Conservation (phyloP, 2,329 filamentous ascomycete species). For the Mollisia scopiformis region DNA sequence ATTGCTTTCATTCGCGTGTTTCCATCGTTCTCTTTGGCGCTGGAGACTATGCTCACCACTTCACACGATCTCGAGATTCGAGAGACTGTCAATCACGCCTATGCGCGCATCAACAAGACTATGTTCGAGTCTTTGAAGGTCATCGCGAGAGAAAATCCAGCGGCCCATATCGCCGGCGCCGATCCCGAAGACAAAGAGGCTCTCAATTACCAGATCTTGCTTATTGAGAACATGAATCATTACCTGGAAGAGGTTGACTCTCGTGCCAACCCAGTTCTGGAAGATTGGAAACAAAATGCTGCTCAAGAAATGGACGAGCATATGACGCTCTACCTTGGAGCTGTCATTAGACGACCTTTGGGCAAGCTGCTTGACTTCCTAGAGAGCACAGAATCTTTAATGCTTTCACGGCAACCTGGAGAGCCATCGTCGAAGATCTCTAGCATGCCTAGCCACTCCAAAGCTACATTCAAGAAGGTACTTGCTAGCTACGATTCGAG, state of each 20-base stretch:
- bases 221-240: conserved; percentile 99
- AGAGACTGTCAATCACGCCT: conserved; percentile 81
- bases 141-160: conserved; percentile 76
- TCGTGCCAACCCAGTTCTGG: conserved; percentile 72
- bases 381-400: conserved; percentile 79
- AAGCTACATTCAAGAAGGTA: conserved; percentile 83
- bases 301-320: conserved; percentile 81
- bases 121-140: conserved; percentile 98
- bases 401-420: conserved; percentile 60
- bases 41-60: conserved; percentile 80
- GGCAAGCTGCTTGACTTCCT: conserved; percentile 91
- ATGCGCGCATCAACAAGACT: conserved; percentile 84
- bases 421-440: conserved; percentile 68
- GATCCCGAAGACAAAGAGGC: conserved; percentile 93
- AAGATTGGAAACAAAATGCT: conserved; percentile 82
- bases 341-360: conserved; percentile 85
- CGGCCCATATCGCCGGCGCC: conserved; percentile 46
- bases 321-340: conserved; percentile 82
- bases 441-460: conserved; percentile 80
- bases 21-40: conserved; percentile 78
- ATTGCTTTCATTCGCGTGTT: conserved; percentile 95
- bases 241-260: conserved; percentile 90
- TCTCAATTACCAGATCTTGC: conserved; percentile 93
- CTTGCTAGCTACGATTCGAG: conserved; percentile 79
- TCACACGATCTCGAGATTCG: conserved; percentile 69